Percentiles rank a stretch among this genome's conserved stretches.
These are phyloP conservation scores for Coemansia asiatica DNA, from an alignment of 192 early-diverging fungal species.

Conservation along the genomic window DNA sequence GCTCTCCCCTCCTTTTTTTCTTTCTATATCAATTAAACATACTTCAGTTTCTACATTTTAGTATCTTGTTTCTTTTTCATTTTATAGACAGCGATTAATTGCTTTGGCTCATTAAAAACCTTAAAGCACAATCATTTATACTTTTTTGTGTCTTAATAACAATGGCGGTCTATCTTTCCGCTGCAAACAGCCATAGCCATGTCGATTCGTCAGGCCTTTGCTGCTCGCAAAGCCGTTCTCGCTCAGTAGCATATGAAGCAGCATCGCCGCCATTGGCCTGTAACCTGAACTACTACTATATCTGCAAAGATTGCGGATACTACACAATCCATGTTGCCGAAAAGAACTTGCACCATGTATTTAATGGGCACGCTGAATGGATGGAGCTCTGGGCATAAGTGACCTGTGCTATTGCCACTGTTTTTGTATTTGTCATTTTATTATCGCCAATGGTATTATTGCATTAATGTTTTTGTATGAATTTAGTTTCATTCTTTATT, in stretches of 20 bases:
- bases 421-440: no score
- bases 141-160: background rate
- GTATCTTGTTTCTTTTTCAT: no score
- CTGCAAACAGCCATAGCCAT: background rate
- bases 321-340: conserved; percentile 37
- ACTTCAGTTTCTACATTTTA: no score
- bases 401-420: no score
- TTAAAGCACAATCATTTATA: no score
- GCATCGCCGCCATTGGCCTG: conserved; percentile 20
- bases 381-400: conserved; percentile 25
- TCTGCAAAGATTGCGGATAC: conserved; percentile 46
- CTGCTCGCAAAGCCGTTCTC: background rate
- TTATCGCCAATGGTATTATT: background rate
- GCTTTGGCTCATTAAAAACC: no score
- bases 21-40: no score
- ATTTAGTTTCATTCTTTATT: no score
- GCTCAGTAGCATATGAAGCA: background rate
- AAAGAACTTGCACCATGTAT: conserved; percentile 47
- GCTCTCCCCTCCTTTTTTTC: no score
- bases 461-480: no score
- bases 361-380: conserved; percentile 40
- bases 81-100: no score
- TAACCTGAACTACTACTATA: conserved; percentile 40
- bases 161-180: background rate
- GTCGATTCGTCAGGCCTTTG: background rate